These are phyloP conservation scores for Hsuehochloa calcarea DNA, from an alignment of 176 grass and related monocot genomes.

Conservation along the genomic window DNA sequence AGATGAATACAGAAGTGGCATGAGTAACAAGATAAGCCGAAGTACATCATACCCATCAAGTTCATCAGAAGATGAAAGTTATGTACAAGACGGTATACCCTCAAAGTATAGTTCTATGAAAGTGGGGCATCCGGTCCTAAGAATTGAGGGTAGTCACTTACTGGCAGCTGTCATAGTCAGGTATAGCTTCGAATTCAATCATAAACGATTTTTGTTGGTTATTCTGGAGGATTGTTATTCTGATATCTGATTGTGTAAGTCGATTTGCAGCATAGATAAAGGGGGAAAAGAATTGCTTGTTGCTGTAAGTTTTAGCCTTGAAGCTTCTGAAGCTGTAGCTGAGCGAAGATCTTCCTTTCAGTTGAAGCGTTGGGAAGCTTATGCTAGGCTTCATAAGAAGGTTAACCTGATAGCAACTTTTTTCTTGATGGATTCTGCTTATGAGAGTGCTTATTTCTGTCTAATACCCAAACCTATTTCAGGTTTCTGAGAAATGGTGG, in stretches of 20 bases:
- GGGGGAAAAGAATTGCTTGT: constrained; percentile 89
- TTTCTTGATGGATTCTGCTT: constrained; percentile 16
- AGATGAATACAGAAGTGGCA: constrained; percentile 42
- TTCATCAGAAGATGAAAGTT: constrained; percentile 64
- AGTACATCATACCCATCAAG: constrained; percentile 59
- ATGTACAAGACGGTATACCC: constrained; percentile 47
- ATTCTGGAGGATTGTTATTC: constrained; percentile 25
- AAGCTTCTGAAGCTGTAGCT: constrained; percentile 92
- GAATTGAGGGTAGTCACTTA: constrained; percentile 87
- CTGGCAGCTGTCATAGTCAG: constrained; percentile 88
- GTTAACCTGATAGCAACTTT: constrained; percentile 40
- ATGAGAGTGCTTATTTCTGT: constrained; percentile 24
- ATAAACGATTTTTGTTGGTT: constrained; percentile 20
- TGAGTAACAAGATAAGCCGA: constrained; percentile 45
- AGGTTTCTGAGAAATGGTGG: constrained; percentile 99
- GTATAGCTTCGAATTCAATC: constrained; percentile 45
- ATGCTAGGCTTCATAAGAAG: constrained; percentile 94
- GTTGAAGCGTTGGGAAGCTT: constrained; percentile 86
- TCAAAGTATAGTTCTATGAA: constrained; percentile 84
- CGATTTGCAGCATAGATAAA: constrained; percentile 75
- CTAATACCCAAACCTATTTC: constrained; percentile 34
- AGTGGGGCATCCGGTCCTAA: constrained; percentile 85
- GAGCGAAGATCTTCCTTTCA: constrained; percentile 83
- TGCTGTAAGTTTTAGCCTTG: constrained; percentile 88
- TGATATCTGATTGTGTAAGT: constrained; percentile 29